Evolutionary conservation across 257 asterid species (phyloP).

Genomic region (Solanum habrochaites): DNA sequence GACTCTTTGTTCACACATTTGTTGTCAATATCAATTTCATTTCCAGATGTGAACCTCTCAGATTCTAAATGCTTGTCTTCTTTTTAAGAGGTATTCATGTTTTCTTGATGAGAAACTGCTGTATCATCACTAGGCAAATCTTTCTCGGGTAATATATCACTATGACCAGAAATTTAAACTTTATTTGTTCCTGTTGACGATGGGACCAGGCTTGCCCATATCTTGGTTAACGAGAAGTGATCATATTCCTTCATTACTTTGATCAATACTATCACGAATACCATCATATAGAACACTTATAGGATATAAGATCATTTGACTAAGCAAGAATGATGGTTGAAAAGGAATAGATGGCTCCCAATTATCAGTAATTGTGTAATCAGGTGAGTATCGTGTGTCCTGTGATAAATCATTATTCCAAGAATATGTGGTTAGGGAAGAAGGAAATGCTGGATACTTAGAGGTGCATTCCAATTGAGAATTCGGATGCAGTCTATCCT

Average conservation of each 20-base stretch:
- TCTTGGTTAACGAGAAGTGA: slow-evolving; percentile 17
- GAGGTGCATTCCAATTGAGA: slow-evolving; percentile 15
- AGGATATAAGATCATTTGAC: slow-evolving; percentile 31
- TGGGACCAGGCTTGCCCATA: slow-evolving; percentile 6
- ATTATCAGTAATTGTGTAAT: slow-evolving; percentile 16
- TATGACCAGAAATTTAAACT: slow-evolving; percentile 1
- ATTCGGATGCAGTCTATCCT: background rate
- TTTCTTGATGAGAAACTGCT: slow-evolving; percentile 1
- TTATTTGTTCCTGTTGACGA: slow-evolving; percentile 5
- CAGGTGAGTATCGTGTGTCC: slow-evolving; percentile 3
- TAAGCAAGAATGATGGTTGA: slow-evolving; percentile 46
- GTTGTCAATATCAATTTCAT: slow-evolving; percentile 22
- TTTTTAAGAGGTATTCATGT: slow-evolving; percentile 9
- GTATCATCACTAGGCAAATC: background rate
- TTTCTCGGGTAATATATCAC: background rate
- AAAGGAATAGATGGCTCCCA: slow-evolving; percentile 83
- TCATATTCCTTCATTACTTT: slow-evolving; percentile 7
- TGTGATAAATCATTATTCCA: slow-evolving; percentile 2
- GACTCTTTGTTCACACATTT: slow-evolving; percentile 22
- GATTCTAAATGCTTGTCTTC: slow-evolving; percentile 30
- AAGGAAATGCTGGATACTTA: slow-evolving; percentile 26
- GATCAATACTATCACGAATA: slow-evolving; percentile 11
- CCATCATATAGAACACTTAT: slow-evolving; percentile 27
- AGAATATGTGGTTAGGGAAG: slow-evolving; percentile 25
- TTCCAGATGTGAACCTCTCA: slow-evolving; percentile 21